Evolutionary conservation across 192 early-diverging fungal species (phyloP).

Genomic region (Linnemannia schmuckeri): DNA sequence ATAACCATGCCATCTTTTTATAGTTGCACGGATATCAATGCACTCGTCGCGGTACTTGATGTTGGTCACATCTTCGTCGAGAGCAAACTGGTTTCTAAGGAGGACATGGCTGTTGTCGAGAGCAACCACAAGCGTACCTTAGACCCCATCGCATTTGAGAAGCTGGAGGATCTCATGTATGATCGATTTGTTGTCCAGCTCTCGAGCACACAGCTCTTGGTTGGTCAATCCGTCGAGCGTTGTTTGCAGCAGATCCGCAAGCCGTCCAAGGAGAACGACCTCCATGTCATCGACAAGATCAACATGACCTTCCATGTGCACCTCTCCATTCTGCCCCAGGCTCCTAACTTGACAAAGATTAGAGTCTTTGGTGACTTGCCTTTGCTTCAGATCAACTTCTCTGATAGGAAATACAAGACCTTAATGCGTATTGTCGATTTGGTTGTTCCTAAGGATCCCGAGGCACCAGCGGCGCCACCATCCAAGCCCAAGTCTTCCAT

Average conservation of each 20-base stretch:
- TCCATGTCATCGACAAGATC: conserved; percentile 92
- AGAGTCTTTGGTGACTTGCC: conserved; percentile 86
- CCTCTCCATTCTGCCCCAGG: conserved; percentile 86
- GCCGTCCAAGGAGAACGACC: conserved; percentile 64
- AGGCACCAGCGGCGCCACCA: conserved; percentile 28
- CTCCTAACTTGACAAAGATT: conserved; percentile 79
- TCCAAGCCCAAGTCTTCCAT: conserved; percentile 31
- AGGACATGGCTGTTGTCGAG: conserved; percentile 76
- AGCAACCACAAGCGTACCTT: conserved; percentile 72
- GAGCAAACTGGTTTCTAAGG: conserved; percentile 83
- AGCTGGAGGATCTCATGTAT: conserved; percentile 87
- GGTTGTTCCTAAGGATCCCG: conserved; percentile 62
- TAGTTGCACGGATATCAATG: conserved; percentile 66
- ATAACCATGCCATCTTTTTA: background rate
- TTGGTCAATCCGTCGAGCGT: conserved; percentile 79
- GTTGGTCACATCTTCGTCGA: conserved; percentile 93
- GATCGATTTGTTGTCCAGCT: conserved; percentile 90
- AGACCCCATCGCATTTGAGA: conserved; percentile 74
- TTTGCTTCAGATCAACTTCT: conserved; percentile 88
- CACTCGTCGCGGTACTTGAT: conserved; percentile 88
- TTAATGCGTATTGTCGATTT: conserved; percentile 87
- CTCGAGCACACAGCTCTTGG: conserved; percentile 82
- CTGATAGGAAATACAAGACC: conserved; percentile 93
- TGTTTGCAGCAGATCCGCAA: conserved; percentile 79
- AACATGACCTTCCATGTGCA: conserved; percentile 86